Conservation (phyloP, 2,329 filamentous ascomycete genomes). For the Cercospora sp. region DNA sequence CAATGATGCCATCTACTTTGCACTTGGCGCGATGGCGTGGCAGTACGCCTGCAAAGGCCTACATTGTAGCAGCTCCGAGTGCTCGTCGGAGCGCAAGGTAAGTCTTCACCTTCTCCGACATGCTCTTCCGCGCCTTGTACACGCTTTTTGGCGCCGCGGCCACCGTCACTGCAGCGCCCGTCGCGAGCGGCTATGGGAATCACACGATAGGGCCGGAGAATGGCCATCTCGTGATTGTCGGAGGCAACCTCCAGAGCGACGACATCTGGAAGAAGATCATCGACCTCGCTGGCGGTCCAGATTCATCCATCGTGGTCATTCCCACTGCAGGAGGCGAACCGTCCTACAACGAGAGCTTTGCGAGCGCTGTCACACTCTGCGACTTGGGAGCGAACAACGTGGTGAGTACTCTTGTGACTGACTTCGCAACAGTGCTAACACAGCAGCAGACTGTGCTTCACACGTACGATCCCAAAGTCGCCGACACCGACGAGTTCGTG, state of each 20-base stretch:
- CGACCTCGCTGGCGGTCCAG: slow-evolving; percentile 24
- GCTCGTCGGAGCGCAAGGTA: background rate
- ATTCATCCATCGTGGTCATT: slow-evolving; percentile 26
- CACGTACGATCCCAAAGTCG: slow-evolving; percentile 27
- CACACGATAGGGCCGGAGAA: slow-evolving; percentile 23
- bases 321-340: slow-evolving; percentile 29
- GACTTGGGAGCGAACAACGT: slow-evolving; percentile 28
- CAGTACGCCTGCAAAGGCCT: background rate
- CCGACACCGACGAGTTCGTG: slow-evolving; percentile 28
- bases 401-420: background rate
- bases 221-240: slow-evolving; percentile 28
- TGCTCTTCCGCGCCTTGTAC: slow-evolving; percentile 1
- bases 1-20: slow-evolving; percentile 1
- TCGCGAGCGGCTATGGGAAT: background rate
- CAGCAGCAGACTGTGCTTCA: slow-evolving; percentile 23
- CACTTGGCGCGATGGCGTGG: background rate
- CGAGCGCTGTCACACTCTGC: slow-evolving; percentile 24
- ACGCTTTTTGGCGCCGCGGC: background rate
- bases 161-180: background rate
- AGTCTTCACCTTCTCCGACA: background rate
- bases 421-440: background rate
- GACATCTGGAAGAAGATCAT: slow-evolving; percentile 29
- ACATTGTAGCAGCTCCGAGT: background rate
- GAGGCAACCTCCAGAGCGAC: slow-evolving; percentile 25
- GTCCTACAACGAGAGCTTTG: slow-evolving; percentile 25